Evolutionary conservation across 2,329 filamentous ascomycete species (phyloP).

Genomic region (Fusarium concolor): DNA sequence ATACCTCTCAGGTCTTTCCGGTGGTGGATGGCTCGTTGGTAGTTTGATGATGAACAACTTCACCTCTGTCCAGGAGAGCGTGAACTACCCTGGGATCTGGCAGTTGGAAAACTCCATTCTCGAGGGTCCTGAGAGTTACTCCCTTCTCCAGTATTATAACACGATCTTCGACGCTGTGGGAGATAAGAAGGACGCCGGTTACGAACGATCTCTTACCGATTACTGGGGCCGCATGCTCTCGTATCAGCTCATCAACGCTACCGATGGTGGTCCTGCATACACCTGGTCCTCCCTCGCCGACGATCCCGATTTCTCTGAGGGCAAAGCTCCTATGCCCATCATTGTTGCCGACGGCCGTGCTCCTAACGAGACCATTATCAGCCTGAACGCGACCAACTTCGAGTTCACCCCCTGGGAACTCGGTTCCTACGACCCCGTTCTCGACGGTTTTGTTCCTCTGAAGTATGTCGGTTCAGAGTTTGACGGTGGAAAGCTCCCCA

Average conservation of each 20-base stretch:
- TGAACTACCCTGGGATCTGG: constrained; percentile 55
- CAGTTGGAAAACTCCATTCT: constrained; percentile 57
- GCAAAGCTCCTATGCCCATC: constrained; percentile 61
- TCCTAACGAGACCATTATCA: constrained; percentile 57
- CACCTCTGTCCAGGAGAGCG: constrained; percentile 63
- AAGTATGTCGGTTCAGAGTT: constrained; percentile 71
- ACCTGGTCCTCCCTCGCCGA: constrained; percentile 80
- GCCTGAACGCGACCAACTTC: constrained; percentile 69
- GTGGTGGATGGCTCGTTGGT: constrained; percentile 87
- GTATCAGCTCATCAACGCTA: constrained; percentile 84
- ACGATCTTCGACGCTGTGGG: constrained; percentile 51
- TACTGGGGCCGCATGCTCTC: constrained; percentile 90
- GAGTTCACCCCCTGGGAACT: constrained; percentile 76
- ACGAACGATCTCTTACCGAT: constrained; percentile 79
- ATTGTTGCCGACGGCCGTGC: constrained; percentile 62
- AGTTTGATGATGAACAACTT: constrained; percentile 88
- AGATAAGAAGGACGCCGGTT: constrained; percentile 56
- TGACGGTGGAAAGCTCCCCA: constrained; percentile 58
- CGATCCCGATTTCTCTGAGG: constrained; percentile 57
- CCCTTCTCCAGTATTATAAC: constrained; percentile 55
- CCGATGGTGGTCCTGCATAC: constrained; percentile 77
- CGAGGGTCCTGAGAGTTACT: constrained; percentile 53
- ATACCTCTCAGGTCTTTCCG: constrained; percentile 83
- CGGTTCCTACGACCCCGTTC: constrained; percentile 70
- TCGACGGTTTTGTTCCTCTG: constrained; percentile 69